Base-by-base conservation (phyloP, 1,284 basidiomycete genomes). In the Puccinia triticina region DNA sequence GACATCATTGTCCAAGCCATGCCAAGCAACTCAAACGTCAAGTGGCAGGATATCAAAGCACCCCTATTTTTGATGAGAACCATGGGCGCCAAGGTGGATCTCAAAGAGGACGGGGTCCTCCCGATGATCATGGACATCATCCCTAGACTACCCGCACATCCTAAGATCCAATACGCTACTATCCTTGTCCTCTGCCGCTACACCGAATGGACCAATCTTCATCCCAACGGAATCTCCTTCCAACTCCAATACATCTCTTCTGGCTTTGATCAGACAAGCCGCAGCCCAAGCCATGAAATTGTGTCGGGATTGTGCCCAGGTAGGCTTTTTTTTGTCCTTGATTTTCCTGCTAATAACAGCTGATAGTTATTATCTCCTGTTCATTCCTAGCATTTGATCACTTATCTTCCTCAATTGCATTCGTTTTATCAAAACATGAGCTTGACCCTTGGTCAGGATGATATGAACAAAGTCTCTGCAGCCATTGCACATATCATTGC, bases 241-340 rank as follows among this genome's bases (percentile, higher is more conserved):
- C 92, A 95, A 86, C 89, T 99, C 32, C 92, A 93, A 84, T 99
- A 97, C 87, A 93, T 99, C 83, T 95, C 95, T 12, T 89, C 92
- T 18, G 96, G 97, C 0, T 97, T 99, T 85, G 92, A 95, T 99
- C n/a, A 92, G 92, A 83, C 94, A 95, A 14, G 97, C 97, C 12
- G 94, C 97, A 12, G 94, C 96, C 1, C 95, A 98, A 86, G 96
- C 97, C 3, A 90, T 99, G 88, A 96, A 95, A 87, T 98, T 99
- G 83, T 99, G 97, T 88, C 93, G 97, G 87, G 97, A 99, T 88
- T 99, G 97, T 88, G 93, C 92, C 88, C 89, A 90, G 88, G 93
- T 93, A 85, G 84, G 89, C 85, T 3, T 69, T 48, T 43, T 21
- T 55, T 34, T 77, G 53, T 40, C 10, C 29, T 5, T 10, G 37